Conservation (phyloP, 2,329 filamentous ascomycete species). For the Colletotrichum salicis region DNA sequence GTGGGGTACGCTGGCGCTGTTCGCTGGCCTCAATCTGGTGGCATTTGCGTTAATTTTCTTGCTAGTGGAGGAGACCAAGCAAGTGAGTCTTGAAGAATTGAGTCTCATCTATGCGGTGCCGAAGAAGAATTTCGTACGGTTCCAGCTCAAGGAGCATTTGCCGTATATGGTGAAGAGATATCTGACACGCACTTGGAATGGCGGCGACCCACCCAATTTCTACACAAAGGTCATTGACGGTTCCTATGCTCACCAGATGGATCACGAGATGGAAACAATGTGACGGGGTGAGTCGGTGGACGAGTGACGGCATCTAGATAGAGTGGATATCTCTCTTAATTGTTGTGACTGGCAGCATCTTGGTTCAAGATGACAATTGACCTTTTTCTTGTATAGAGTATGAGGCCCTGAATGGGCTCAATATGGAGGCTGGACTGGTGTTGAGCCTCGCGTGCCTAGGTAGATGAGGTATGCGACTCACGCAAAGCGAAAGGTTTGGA, state of each 20-base stretch:
- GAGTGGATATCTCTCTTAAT: not conserved
- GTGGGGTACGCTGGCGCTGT: too few relatives aligned
- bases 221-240: not conserved
- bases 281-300: too few relatives aligned
- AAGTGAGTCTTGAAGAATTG: too few relatives aligned
- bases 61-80: too few relatives aligned
- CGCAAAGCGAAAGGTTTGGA: not conserved
- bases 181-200: not conserved
- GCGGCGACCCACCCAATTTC: not conserved
- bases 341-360: too few relatives aligned
- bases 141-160: not conserved
- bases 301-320: not conserved
- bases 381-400: not conserved
- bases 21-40: too few relatives aligned
- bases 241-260: not conserved
- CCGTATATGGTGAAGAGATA: not conserved
- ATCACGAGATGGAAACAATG: too few relatives aligned
- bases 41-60: too few relatives aligned
- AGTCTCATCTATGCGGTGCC: too few relatives aligned
- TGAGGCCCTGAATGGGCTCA: not conserved
- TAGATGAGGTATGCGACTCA: not conserved
- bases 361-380: not conserved
- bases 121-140: not conserved
- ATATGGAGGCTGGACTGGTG: too few relatives aligned
- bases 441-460: too few relatives aligned